Base-by-base conservation (phyloP, 2,329 filamentous ascomycete genomes). In the Colletotrichum acutatum region DNA sequence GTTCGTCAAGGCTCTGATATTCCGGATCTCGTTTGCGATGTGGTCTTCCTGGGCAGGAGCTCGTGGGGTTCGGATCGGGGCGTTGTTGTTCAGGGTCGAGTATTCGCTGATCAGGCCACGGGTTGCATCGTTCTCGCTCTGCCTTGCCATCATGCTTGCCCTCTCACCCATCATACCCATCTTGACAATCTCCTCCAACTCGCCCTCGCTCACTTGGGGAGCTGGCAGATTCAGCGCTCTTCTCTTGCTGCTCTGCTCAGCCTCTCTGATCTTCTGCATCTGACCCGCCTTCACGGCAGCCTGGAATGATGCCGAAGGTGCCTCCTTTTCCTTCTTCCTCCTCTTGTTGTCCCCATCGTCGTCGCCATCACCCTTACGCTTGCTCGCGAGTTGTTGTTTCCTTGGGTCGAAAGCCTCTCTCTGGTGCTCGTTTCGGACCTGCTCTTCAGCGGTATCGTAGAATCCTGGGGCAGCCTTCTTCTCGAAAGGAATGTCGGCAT, bases 401-500 rank as follows among this genome's bases (percentile, higher is more conserved):
- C 95, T 90, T 2, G 97, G 97, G 81, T 99, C 97, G 76, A 98
- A 98, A 66, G 92, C 90, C 71, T 94, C 91, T 63, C 95, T 90
- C 80, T 97, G 92, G 72, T 89, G 90, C 82, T 99, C 96, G 82
- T 99, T 99, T 76, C 87, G 88, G 5, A 86, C 84, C 76, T 93
- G 86, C 80, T 99, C 97, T 16, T 98, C 95, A 4, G 87, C 87
- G 0, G 97, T 99, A 81, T 99, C 96, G 84, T 96, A 98, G 81
- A 99, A 99, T 14, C 97, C 97, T 26, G 92, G 86, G 0, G 93
- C 93, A 0, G 97, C 92, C 75, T 94, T 94, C 83, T 97, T 98
- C 82, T 99, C 97, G 76, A 99, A 98, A 0, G 97, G 97, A 76
- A 99, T 97, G 78, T 99, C 97, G 78, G 97, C 97, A 83, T 99